Evolutionary conservation across 2,329 filamentous ascomycete species (phyloP).

Genomic region (Emmonsia crescens): DNA sequence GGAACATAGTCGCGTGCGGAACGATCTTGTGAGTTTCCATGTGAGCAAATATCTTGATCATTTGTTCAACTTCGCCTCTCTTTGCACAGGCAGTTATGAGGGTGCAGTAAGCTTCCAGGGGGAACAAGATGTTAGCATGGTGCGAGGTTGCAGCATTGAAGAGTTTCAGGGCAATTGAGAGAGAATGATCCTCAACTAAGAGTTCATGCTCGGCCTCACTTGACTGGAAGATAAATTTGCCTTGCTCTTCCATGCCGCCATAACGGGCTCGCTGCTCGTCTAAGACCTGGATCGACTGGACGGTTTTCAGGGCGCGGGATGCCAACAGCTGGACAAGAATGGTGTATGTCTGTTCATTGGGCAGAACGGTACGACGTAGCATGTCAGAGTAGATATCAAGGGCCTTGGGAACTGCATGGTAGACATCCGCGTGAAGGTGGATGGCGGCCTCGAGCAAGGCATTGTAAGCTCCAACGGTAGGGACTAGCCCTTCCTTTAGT

Average conservation of each 20-base stretch:
- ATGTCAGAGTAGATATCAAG: conserved; percentile 95
- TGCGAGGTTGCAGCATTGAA: conserved; percentile 65
- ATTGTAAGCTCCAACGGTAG: conserved; percentile 82
- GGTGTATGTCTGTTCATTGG: conserved; percentile 77
- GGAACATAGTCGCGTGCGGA: conserved; percentile 73
- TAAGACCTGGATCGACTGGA: conserved; percentile 58
- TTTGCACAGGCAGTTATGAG: conserved; percentile 81
- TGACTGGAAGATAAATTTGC: conserved; percentile 80
- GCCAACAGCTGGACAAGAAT: conserved; percentile 77
- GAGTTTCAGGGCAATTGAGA: conserved; percentile 73
- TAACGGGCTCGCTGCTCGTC: conserved; percentile 77
- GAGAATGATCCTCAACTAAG: conserved; percentile 73
- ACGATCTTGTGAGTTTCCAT: conserved; percentile 70
- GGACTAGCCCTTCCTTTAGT: conserved; percentile 69
- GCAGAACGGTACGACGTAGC: conserved; percentile 71
- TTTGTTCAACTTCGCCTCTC: conserved; percentile 69
- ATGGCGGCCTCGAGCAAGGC: conserved; percentile 77
- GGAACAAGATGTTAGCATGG: conserved; percentile 52
- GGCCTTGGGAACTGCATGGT: conserved; percentile 79
- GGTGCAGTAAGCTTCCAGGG: conserved; percentile 71
- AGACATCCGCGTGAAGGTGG: conserved; percentile 64
- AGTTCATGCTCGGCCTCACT: conserved; percentile 81
- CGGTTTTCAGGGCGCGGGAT: conserved; percentile 67
- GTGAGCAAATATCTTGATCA: conserved; percentile 82
- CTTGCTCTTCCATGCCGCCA: conserved; percentile 71